Percentiles rank a stretch among this genome's conserved stretches.
These are phyloP conservation scores for Aureobasidium sp. DNA, from an alignment of 2,329 filamentous ascomycete species.

Conservation along the genomic window DNA sequence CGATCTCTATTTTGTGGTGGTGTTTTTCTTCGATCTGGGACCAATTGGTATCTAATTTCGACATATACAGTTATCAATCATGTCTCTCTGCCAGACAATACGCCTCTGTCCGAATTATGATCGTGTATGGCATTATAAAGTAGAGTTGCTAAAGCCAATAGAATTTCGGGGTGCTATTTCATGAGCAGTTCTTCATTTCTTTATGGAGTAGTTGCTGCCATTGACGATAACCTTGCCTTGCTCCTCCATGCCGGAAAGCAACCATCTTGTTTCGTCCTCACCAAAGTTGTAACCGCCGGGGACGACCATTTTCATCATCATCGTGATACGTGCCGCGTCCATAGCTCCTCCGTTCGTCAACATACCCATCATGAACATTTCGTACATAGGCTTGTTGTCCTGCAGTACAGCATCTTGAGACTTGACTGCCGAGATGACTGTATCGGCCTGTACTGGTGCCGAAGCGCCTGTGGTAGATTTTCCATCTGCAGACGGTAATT, in stretches of 20 bases:
- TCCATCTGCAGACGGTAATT: conserved; percentile 33
- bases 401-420: conserved; percentile 51
- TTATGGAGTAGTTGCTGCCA: conserved; percentile 26
- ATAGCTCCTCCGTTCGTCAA: conserved; percentile 84
- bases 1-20: neutral
- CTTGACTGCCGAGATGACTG: conserved; percentile 40
- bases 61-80: neutral
- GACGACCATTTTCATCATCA: conserved; percentile 93
- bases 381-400: conserved; percentile 68
- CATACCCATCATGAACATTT: conserved; percentile 92
- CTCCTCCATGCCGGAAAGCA: conserved; percentile 69
- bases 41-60: neutral
- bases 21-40: neutral
- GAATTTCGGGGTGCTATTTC: too few relatives aligned
- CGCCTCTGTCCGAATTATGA: neutral
- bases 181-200: conserved; percentile 7
- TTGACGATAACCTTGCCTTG: conserved; percentile 52
- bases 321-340: conserved; percentile 71
- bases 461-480: conserved; percentile 20
- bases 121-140: neutral
- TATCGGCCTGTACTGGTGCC: conserved; percentile 30
- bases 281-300: conserved; percentile 83
- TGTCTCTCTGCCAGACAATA: neutral
- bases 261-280: conserved; percentile 76
- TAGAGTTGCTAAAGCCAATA: neutral